Base-by-base conservation (phyloP, 495 filamentous ascomycete species). In the Aspergillus ostianus region DNA sequence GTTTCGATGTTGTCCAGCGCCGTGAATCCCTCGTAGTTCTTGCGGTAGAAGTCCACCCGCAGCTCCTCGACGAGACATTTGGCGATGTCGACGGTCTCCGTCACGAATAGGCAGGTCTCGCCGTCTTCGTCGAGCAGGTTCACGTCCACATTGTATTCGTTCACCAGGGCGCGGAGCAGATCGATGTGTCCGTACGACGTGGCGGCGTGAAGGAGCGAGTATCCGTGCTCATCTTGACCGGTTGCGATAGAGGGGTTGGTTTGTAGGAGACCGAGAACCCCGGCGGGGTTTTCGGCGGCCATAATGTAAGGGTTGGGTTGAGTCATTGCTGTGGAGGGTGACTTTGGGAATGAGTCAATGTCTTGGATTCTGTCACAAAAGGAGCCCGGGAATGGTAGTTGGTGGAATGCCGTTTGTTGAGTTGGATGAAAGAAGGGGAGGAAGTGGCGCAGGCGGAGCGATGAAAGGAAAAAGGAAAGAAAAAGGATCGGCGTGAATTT, bases 121-220 rank as follows among this genome's bases (percentile, higher is more conserved):
- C 85, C 86, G 69, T 98, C 94, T 68, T 93, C 87, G 65, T 97
- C 94, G 54, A 80, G 80, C 47, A 97, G 74, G 67, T 97, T 88
- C 30, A 90, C 84, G 59, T 91, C 75, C 10, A 91, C 91, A 21
- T 87, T 74, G 73, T 90, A 92, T 15, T 90, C 90, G 32, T 80
- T 77, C n/a, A 95, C 82, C 2, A 98, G 84, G 1, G 85, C 74
- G 47, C 87, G 87, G 8, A 97, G 84, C 26, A 98, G 87, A 54
- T 87, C 84, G 32, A 87, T 73, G 63, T 97, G 91, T 67, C 86
- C 87, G 80, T 98, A 98, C 61, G 93, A 97, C 30, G 88, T 84
- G 7, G 93, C 90, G 21, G 94, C 95, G 72, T 98, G 94, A 20
- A 98, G 76, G 20, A 97, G 83, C 17, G 93, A 95, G 77, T 98